Conservation (phyloP, 2,329 filamentous ascomycete genomes). For the Ophiostoma piceae region DNA sequence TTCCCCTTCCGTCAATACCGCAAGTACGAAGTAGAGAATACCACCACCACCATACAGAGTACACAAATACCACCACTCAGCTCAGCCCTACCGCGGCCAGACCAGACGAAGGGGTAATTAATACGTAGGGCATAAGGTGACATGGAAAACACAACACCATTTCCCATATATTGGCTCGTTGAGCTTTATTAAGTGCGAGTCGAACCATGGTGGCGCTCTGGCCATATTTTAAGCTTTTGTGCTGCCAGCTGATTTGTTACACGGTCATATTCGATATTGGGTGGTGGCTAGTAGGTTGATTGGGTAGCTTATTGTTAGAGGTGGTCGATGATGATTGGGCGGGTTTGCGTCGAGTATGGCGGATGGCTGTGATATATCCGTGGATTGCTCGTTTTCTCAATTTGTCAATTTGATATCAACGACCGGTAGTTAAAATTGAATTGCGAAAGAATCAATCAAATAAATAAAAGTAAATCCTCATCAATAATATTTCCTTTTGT, state of each 20-base stretch:
- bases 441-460: too few relatives aligned
- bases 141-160: not conserved
- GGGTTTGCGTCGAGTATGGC: too few relatives aligned
- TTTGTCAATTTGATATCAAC: too few relatives aligned
- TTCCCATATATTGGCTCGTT: not conserved
- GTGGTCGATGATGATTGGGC: too few relatives aligned
- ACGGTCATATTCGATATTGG: not conserved
- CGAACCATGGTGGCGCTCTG: slow-evolving; percentile 6
- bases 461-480: too few relatives aligned
- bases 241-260: slow-evolving; percentile 8
- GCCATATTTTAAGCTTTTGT: slow-evolving; percentile 9
- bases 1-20: not conserved
- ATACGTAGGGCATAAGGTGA: not conserved
- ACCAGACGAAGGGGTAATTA: not conserved
- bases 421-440: too few relatives aligned
- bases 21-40: not conserved
- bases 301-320: too few relatives aligned
- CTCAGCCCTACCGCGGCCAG: slow-evolving; percentile 8
- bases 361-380: too few relatives aligned
- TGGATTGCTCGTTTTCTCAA: too few relatives aligned
- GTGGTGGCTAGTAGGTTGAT: not conserved
- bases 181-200: not conserved
- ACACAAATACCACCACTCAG: not conserved
- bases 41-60: not conserved
- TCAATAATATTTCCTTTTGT: too few relatives aligned